Conservation (phyloP, 2,329 filamentous ascomycete species). For the Tolypocladium sp. region DNA sequence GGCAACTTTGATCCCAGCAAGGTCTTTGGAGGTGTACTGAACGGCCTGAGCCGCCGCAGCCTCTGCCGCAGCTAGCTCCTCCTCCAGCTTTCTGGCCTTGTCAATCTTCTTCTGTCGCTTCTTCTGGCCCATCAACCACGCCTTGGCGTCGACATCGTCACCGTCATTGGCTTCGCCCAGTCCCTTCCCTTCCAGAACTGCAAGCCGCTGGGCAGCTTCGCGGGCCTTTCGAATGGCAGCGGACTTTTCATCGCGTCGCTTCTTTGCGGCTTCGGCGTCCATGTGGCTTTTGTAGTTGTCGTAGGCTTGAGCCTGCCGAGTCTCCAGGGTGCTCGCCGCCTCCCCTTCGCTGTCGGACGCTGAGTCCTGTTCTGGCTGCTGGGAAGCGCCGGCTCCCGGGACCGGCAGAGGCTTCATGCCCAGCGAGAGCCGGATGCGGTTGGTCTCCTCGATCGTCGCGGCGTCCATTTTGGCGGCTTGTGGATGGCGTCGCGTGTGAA, state of each 20-base stretch:
- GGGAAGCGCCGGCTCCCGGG: conserved; percentile 47
- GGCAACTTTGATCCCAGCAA: conserved; percentile 84
- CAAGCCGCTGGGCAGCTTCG: conserved; percentile 69
- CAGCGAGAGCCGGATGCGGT: conserved; percentile 80
- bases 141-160: conserved; percentile 64
- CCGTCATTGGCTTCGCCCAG: conserved; percentile 66
- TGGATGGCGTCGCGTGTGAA: not conserved
- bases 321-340: conserved; percentile 73
- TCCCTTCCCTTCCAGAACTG: conserved; percentile 71
- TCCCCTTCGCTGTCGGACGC: conserved; percentile 57
- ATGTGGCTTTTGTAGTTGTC: conserved; percentile 60
- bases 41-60: conserved; percentile 50
- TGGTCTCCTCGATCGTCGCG: conserved; percentile 83
- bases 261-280: conserved; percentile 69
- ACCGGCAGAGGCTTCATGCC: conserved; percentile 86
- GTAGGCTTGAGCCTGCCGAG: conserved; percentile 61
- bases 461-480: conserved; percentile 41
- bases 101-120: conserved; percentile 90
- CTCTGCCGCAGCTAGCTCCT: conserved; percentile 72
- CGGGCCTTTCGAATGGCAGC: conserved; percentile 79
- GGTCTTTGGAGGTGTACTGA: conserved; percentile 74
- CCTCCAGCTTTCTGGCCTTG: conserved; percentile 60
- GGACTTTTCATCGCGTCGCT: conserved; percentile 69
- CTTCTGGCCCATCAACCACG: conserved; percentile 84
- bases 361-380: conserved; percentile 35